These are phyloP conservation scores for Cephalotrichum gorgonifer DNA, from an alignment of 2,329 filamentous ascomycete genomes.

Conservation along the genomic window DNA sequence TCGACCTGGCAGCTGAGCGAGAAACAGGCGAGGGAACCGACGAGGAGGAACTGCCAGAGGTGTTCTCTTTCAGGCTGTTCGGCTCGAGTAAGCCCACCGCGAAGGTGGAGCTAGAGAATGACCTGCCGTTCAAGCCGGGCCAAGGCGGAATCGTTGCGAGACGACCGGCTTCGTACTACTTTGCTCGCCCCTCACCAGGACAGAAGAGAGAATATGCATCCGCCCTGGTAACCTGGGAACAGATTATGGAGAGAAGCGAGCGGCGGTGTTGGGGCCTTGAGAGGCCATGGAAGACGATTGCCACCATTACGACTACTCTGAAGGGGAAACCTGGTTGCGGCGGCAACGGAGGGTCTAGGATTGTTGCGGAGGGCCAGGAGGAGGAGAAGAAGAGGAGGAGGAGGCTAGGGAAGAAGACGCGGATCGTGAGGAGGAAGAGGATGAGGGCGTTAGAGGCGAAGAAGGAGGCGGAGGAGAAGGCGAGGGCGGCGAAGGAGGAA, in stretches of 20 bases:
- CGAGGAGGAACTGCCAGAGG: slow-evolving; percentile 21
- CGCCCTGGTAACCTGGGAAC: slow-evolving; percentile 42
- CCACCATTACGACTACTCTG: slow-evolving; percentile 26
- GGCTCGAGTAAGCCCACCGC: slow-evolving; percentile 30
- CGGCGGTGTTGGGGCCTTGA: slow-evolving; percentile 46
- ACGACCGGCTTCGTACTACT: slow-evolving; percentile 38
- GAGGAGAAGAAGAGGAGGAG: slow-evolving; percentile 7
- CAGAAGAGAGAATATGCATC: slow-evolving; percentile 27
- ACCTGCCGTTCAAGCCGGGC: slow-evolving; percentile 20
- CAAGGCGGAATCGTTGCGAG: slow-evolving; percentile 23
- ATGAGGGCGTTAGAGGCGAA: slow-evolving; percentile 29
- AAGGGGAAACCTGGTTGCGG: slow-evolving; percentile 12
- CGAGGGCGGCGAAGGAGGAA: slow-evolving; percentile 34
- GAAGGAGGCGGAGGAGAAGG: slow-evolving; percentile 23
- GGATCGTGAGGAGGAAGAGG: slow-evolving; percentile 39
- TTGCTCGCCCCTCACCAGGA: slow-evolving; percentile 25
- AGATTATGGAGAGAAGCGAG: slow-evolving; percentile 32
- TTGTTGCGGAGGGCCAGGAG: background rate
- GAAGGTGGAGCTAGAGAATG: slow-evolving; percentile 40
- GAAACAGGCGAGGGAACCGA: slow-evolving; percentile 7
- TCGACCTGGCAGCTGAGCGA: background rate
- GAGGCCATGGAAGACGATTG: slow-evolving; percentile 46
- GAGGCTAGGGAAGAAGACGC: slow-evolving; percentile 45
- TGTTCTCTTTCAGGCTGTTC: slow-evolving; percentile 51
- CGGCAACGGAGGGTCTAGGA: background rate